A percentile compares a stretch with the other conserved stretches of the same genome.
These are phyloP conservation scores for Salinomyces thailandicus DNA, from an alignment of 2,329 filamentous ascomycete genomes.

Conservation along the genomic window DNA sequence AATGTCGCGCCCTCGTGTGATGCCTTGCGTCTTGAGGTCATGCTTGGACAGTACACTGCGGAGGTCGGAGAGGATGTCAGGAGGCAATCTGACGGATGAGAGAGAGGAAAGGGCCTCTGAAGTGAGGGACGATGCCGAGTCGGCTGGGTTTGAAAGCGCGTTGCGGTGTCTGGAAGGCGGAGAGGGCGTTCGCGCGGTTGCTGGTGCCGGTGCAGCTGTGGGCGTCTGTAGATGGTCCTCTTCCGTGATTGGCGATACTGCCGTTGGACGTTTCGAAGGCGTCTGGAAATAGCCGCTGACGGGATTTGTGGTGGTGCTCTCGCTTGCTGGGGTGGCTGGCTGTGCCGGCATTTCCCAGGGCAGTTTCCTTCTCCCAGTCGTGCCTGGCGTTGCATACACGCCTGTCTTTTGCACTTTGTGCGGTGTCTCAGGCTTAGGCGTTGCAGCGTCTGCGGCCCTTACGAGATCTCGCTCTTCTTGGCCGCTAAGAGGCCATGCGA, in stretches of 20 bases:
- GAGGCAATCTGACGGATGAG: slow-evolving; percentile 9
- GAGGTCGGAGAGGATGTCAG: slow-evolving; percentile 28
- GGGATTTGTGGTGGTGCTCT: slow-evolving; percentile 15
- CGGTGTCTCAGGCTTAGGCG: slow-evolving; percentile 27
- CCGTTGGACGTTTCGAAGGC: slow-evolving; percentile 11
- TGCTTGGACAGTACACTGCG: slow-evolving; percentile 43
- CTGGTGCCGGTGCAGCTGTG: slow-evolving; percentile 2
- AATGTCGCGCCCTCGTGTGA: slow-evolving; percentile 55
- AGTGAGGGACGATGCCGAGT: slow-evolving; percentile 16
- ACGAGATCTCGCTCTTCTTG: slow-evolving; percentile 26
- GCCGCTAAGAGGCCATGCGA: slow-evolving; percentile 24
- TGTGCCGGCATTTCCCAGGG: slow-evolving; percentile 32
- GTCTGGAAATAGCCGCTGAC: slow-evolving; percentile 17
- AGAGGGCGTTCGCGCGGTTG: slow-evolving; percentile 11
- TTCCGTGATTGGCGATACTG: not conserved
- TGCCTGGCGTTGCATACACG: slow-evolving; percentile 29
- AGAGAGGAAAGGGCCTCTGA: slow-evolving; percentile 17
- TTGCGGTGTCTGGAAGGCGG: slow-evolving; percentile 16
- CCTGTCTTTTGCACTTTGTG: slow-evolving; percentile 31
- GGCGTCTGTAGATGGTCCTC: slow-evolving; percentile 1
- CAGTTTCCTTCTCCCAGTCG: slow-evolving; percentile 22
- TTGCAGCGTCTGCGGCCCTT: slow-evolving; percentile 13
- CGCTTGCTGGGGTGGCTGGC: slow-evolving; percentile 12
- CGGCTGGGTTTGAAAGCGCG: slow-evolving; percentile 17
- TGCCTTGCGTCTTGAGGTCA: slow-evolving; percentile 49